These are phyloP conservation scores for Basipetospora sp. DNA, from an alignment of 2,329 filamentous ascomycete species.

Conservation along the genomic window DNA sequence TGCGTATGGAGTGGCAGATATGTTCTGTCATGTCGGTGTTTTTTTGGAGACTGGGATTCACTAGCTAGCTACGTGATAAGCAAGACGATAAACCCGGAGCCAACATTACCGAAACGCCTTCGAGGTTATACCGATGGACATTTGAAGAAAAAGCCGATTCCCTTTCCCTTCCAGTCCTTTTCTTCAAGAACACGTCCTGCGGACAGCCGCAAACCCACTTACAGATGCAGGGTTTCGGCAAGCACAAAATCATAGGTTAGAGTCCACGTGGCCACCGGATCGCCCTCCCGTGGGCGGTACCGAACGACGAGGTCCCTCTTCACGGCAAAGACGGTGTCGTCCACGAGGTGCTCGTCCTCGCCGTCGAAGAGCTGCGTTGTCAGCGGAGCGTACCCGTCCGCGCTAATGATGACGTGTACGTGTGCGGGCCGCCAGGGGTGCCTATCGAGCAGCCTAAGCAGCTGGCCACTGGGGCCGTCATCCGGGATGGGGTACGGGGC, in stretches of 20 bases:
- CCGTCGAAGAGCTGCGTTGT: conserved; percentile 62
- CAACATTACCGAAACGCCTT: no score
- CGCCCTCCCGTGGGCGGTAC: conserved; percentile 23
- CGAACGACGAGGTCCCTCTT: conserved; percentile 33
- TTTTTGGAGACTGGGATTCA: no score
- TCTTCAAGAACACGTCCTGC: neutral
- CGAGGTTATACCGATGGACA: no score
- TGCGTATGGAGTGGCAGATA: no score
- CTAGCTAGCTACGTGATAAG: no score
- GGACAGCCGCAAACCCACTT: neutral
- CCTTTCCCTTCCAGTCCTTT: no score
- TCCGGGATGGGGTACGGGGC: conserved; percentile 37
- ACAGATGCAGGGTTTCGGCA: conserved; percentile 2
- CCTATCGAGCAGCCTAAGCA: conserved; percentile 39
- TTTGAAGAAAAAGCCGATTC: no score
- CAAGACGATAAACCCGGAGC: no score
- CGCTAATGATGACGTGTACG: conserved; percentile 42
- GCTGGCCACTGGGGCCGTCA: conserved; percentile 37
- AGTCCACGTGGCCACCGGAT: conserved; percentile 38
- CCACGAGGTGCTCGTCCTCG: conserved; percentile 43
- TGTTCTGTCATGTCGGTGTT: no score
- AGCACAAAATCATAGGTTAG: conserved; percentile 48
- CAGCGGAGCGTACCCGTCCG: conserved; percentile 49
- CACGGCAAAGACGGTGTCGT: conserved; percentile 39
- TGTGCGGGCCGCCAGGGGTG: conserved; percentile 44